phyloP scores from a whole-genome alignment of 164 flowering plant genomes.

The Nymphaea thermarum region DNA sequence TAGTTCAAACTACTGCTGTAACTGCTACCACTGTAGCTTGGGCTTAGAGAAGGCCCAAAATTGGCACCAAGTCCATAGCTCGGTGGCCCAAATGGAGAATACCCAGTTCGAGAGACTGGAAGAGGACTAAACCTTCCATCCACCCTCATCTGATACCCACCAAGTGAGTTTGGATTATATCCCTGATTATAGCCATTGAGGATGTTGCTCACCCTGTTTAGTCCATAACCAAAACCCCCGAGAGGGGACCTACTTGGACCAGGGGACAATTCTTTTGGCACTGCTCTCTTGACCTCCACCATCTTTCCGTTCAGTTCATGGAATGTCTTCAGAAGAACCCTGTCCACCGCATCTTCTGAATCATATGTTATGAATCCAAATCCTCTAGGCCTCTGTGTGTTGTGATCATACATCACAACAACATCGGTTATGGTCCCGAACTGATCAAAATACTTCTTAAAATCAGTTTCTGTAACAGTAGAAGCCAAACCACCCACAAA shows the following conservation, averaged over 20 bases:
- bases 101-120: constrained; percentile 44
- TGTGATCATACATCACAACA: constrained; percentile 92
- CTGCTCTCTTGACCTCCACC: constrained; percentile 91
- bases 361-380: constrained; percentile 89
- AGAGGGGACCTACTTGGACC: constrained; percentile 45
- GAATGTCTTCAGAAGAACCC: constrained; percentile 54
- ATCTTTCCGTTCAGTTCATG: constrained; percentile 84
- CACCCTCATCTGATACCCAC: constrained; percentile 50
- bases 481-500: constrained; percentile 93
- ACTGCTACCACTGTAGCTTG: constrained; percentile 34
- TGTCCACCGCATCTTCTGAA: constrained; percentile 82
- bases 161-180: constrained; percentile 35
- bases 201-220: constrained; percentile 44
- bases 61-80: constrained; percentile 41
- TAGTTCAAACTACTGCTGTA: constrained; percentile 27
- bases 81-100: constrained; percentile 39
- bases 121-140: constrained; percentile 70
- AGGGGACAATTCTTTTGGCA: constrained; percentile 78
- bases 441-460: constrained; percentile 79
- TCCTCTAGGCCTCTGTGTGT: constrained; percentile 88
- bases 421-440: constrained; percentile 80
- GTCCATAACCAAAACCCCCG: constrained; percentile 36
- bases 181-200: constrained; percentile 54
- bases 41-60: constrained; percentile 47
- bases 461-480: constrained; percentile 72